Evolutionary conservation across 148 eudicot genomes (phyloP).

Genomic region (Rhododendron simsii): DNA sequence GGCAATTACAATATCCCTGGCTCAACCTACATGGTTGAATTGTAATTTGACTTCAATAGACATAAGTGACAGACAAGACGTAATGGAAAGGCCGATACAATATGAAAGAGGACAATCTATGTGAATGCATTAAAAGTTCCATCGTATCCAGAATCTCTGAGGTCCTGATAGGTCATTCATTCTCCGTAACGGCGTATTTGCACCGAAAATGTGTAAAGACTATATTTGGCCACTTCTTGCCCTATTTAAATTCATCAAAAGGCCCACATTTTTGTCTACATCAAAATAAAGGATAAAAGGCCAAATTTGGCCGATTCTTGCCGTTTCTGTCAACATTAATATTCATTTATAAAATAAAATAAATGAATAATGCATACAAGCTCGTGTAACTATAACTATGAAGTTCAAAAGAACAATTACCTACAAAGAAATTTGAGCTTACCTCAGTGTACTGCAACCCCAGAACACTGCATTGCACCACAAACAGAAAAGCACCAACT

Average conservation of each 20-base stretch:
- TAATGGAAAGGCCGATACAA: neutral
- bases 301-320: neutral
- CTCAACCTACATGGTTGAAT: neutral
- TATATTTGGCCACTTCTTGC: neutral
- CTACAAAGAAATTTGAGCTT: too few species aligned
- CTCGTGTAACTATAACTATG: neutral
- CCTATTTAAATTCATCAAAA: neutral
- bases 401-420: neutral
- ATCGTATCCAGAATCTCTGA: neutral
- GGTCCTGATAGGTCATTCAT: neutral
- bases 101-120: neutral
- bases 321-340: neutral
- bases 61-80: neutral
- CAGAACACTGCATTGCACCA: constrained; percentile 2
- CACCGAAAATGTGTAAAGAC: neutral
- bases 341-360: neutral
- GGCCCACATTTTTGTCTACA: neutral
- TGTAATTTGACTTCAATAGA: neutral
- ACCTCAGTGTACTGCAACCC: constrained; percentile 25
- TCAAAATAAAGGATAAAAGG: neutral
- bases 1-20: neutral
- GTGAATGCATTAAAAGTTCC: neutral
- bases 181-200: neutral
- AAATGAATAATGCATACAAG: neutral
- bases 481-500: neutral